Percentiles rank a stretch among this genome's conserved stretches.
Conservation (phyloP, 345 rosid genomes). For the Acer campestre region DNA sequence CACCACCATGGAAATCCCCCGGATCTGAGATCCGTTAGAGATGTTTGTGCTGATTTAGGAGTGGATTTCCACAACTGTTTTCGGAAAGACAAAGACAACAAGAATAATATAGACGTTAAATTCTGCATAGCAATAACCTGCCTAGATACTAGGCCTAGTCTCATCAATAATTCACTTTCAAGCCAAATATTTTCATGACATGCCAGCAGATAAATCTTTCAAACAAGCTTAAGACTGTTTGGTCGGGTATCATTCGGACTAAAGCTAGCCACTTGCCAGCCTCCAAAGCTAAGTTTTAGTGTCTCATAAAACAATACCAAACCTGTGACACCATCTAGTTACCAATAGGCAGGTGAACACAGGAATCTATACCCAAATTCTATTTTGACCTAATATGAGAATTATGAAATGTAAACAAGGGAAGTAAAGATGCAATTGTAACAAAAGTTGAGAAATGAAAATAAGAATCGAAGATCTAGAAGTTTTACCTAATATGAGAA, state of each 20-base stretch:
- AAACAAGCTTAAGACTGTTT: neutral
- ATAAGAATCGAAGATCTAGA: no score
- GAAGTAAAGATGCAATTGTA: no score
- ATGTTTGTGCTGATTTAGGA: constrained; percentile 50
- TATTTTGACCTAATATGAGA: no score
- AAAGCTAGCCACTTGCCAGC: neutral
- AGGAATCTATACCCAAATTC: neutral
- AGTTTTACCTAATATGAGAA: neutral
- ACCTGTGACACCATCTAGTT: neutral
- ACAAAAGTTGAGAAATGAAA: no score
- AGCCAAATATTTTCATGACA: neutral
- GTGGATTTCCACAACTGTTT: constrained; percentile 62
- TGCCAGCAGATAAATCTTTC: neutral
- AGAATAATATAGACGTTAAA: neutral
- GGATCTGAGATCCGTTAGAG: constrained; percentile 46
- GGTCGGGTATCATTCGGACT: neutral
- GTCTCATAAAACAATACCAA: neutral
- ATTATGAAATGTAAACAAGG: no score
- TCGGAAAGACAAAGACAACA: constrained; percentile 6
- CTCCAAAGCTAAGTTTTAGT: neutral
- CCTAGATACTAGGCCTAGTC: neutral
- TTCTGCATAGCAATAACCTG: neutral
- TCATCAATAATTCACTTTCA: neutral
- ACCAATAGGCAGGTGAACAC: neutral
- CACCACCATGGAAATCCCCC: constrained; percentile 93